Evolutionary conservation across 805 yeast species (phyloP), one percentile per base, ranked within the genome.

Genomic region (Kregervanrija delftensis): DNA sequence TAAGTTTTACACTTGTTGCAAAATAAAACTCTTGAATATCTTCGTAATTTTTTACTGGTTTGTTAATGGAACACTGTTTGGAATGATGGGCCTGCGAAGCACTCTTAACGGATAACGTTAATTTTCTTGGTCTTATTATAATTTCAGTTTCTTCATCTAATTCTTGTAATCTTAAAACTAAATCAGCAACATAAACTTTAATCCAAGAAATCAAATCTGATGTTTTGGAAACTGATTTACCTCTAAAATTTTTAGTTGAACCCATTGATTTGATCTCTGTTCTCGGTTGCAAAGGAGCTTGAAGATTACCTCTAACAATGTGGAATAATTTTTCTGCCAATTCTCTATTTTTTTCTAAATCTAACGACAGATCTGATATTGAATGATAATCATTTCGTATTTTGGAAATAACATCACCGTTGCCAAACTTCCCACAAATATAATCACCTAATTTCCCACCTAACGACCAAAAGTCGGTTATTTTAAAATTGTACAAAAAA

Each of bases 371-470:
- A 5, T 73, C 72, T 1, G 58, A 45, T 3, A 64, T 50, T 0
- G 75, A 57, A 57, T 43, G 35, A 30, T 76, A 74, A 33, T 69
- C 65, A 3, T 75, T 73, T 43, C 84, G 66, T 1, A 87, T 71
- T 45, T 61, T 71, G 3, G 71, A 64, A 53, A 83, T 71, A 47
- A 54, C 56, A 37, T 44, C 53, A 12, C 38, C 48, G 8, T 44
- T 47, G 1, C 70, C 66, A n/a, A 89, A 60, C 14, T 66, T 60
- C n/a, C 63, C 59, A 13, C 71, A 49, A 1, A 88, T 68, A 11
- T 67, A 65, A 10, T 81, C 80, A 0, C 99, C 99, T 9, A 73
- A 64, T 52, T 86, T 87, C 2, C 98, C 99, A 6, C 99, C 98
- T 72, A 91, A 68, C 0, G 96, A 88, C 76, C 96, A 83, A 46